Percentiles rank a stretch among this genome's conserved stretches.
Conservation (phyloP, 768 basidiomycete species). For the Phylloporus arenicola region DNA sequence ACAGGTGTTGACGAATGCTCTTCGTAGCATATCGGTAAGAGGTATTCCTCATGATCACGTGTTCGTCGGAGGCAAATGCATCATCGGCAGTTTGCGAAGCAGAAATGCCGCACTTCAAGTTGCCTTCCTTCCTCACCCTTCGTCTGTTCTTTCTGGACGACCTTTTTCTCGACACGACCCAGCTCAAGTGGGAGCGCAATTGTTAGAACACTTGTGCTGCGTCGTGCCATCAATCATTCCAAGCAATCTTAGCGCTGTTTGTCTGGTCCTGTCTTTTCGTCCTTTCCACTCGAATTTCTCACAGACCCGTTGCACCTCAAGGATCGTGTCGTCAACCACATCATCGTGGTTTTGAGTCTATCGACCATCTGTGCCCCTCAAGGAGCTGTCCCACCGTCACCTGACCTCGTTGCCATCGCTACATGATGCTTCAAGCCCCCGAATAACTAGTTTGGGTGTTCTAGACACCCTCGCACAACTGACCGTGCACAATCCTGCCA, state of each 20-base stretch:
- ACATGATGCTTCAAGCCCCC: not conserved
- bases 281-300: not conserved
- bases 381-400: constrained; percentile 1
- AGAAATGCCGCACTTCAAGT: constrained; percentile 36
- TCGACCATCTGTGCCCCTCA: not conserved
- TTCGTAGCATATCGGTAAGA: constrained; percentile 23
- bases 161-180: constrained; percentile 7
- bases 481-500: too few relatives aligned
- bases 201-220: constrained; percentile 37
- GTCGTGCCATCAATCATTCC: constrained; percentile 10
- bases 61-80: not conserved
- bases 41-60: constrained; percentile 10
- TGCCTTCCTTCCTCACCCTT: not conserved
- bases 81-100: constrained; percentile 30
- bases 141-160: not conserved
- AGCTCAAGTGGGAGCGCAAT: constrained; percentile 41
- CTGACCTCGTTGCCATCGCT: not conserved
- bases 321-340: too few relatives aligned
- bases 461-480: too few relatives aligned
- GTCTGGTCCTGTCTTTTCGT: not conserved
- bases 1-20: constrained; percentile 9
- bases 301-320: not conserved
- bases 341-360: not conserved
- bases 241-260: not conserved
- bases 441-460: too few relatives aligned